phyloP scores from a whole-genome alignment of 2,329 filamentous ascomycete genomes.

The Hortaea werneckii region DNA sequence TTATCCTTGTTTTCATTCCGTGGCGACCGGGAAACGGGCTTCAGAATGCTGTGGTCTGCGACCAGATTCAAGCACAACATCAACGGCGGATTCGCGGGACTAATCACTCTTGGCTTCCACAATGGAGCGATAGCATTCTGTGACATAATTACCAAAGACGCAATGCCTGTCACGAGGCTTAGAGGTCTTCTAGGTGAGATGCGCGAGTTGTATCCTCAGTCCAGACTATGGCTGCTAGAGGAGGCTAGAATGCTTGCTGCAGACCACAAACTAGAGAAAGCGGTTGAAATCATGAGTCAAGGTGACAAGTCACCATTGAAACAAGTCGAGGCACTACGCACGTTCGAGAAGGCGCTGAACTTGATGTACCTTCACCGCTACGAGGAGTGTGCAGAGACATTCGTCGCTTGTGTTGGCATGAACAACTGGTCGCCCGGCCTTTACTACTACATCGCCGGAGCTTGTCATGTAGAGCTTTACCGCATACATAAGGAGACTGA shows the following conservation, averaged over 20 bases:
- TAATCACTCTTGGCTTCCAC: slow-evolving; percentile 76
- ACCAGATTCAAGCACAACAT: slow-evolving; percentile 70
- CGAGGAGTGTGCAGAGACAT: slow-evolving; percentile 60
- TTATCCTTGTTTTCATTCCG: slow-evolving; percentile 83
- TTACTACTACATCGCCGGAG: slow-evolving; percentile 81
- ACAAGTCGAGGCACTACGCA: slow-evolving; percentile 74
- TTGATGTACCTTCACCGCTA: slow-evolving; percentile 74
- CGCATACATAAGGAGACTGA: slow-evolving; percentile 44
- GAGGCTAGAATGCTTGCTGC: slow-evolving; percentile 68
- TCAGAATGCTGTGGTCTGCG: slow-evolving; percentile 82
- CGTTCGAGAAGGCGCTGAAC: slow-evolving; percentile 73
- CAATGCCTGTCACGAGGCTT: slow-evolving; percentile 61
- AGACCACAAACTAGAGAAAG: slow-evolving; percentile 54
- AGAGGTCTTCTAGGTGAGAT: slow-evolving; percentile 59
- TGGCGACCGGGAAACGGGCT: slow-evolving; percentile 73
- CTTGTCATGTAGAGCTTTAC: slow-evolving; percentile 72
- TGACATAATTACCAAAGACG: slow-evolving; percentile 66
- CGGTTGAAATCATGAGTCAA: slow-evolving; percentile 47
- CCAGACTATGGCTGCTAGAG: slow-evolving; percentile 77
- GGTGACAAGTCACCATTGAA: slow-evolving; percentile 52
- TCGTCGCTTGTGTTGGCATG: slow-evolving; percentile 59
- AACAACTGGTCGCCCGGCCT: slow-evolving; percentile 87
- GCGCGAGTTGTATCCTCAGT: slow-evolving; percentile 68
- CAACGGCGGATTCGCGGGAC: slow-evolving; percentile 80
- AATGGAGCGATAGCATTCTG: slow-evolving; percentile 77